Conservation (phyloP, 2,329 filamentous ascomycete species). For the Amauroascus verrucosus region DNA sequence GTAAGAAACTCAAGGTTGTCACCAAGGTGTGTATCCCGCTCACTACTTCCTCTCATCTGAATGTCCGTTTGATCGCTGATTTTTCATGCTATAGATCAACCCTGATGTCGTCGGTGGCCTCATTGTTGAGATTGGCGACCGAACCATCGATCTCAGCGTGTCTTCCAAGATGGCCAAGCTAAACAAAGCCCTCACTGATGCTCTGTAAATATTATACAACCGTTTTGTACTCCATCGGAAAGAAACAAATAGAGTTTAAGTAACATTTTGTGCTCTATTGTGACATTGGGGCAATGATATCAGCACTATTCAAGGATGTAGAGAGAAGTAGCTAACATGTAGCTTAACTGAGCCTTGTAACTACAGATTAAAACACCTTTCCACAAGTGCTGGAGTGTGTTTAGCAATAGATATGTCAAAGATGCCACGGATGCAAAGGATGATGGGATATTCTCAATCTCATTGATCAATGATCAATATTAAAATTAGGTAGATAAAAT, state of each 20-base stretch:
- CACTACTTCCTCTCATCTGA: background rate
- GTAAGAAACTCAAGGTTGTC: constrained; percentile 97
- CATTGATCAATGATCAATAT: constrained; percentile 5
- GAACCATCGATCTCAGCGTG: constrained; percentile 95
- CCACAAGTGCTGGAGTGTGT: too few relatives aligned
- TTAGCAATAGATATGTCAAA: too few relatives aligned
- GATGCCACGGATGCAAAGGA: too few relatives aligned
- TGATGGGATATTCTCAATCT: background rate
- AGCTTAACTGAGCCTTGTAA: background rate
- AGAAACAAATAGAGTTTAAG: constrained; percentile 9
- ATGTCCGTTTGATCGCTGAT: constrained; percentile 5
- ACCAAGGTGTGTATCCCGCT: constrained; percentile 54
- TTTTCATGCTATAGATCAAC: constrained; percentile 56
- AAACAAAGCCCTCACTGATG: constrained; percentile 97
- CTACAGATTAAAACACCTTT: background rate
- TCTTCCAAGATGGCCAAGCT: constrained; percentile 91
- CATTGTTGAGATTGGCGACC: constrained; percentile 91
- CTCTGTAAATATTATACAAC: constrained; percentile 62
- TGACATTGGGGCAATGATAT: background rate
- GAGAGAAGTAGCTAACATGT: background rate
- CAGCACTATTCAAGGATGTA: background rate
- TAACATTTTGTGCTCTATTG: constrained; percentile 3
- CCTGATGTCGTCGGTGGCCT: constrained; percentile 88
- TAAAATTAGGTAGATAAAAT: constrained; percentile 5
- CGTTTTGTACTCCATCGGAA: constrained; percentile 11